Percentiles rank a stretch among this genome's conserved stretches.
phyloP scores from a whole-genome alignment of 1,139 yeast species.

The Suhomyces kunorum region DNA sequence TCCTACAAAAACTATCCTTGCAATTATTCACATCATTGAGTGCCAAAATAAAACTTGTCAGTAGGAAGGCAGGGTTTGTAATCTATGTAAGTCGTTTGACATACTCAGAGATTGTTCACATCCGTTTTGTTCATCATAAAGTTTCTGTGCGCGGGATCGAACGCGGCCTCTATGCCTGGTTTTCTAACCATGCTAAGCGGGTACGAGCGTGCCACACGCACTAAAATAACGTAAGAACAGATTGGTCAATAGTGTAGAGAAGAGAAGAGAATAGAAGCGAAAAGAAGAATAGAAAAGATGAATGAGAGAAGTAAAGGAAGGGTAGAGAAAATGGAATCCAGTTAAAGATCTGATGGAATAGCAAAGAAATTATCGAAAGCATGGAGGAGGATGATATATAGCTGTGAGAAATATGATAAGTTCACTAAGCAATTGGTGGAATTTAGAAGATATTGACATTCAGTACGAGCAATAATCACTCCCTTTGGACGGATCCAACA shows the following conservation, averaged over 20 bases:
- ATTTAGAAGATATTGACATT: too few relatives aligned
- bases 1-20: too few relatives aligned
- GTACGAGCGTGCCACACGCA: constrained; percentile 12
- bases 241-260: not conserved
- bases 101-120: constrained; percentile 59
- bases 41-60: constrained; percentile 30
- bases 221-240: constrained; percentile 7
- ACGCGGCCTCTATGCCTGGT: constrained; percentile 11
- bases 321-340: not conserved
- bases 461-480: too few relatives aligned
- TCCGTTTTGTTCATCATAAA: constrained; percentile 51
- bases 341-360: not conserved
- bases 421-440: too few relatives aligned
- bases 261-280: not conserved
- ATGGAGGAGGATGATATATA: too few relatives aligned
- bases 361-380: too few relatives aligned
- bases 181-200: constrained; percentile 8
- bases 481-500: too few relatives aligned
- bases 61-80: constrained; percentile 59
- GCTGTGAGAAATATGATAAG: too few relatives aligned
- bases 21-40: not conserved
- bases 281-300: not conserved
- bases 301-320: not conserved
- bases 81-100: constrained; percentile 45
- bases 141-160: constrained; percentile 18